A percentile compares a stretch with the other conserved stretches of the same genome.
These are phyloP conservation scores for Candida anglica DNA, from an alignment of 805 yeast species.

Conservation along the genomic window DNA sequence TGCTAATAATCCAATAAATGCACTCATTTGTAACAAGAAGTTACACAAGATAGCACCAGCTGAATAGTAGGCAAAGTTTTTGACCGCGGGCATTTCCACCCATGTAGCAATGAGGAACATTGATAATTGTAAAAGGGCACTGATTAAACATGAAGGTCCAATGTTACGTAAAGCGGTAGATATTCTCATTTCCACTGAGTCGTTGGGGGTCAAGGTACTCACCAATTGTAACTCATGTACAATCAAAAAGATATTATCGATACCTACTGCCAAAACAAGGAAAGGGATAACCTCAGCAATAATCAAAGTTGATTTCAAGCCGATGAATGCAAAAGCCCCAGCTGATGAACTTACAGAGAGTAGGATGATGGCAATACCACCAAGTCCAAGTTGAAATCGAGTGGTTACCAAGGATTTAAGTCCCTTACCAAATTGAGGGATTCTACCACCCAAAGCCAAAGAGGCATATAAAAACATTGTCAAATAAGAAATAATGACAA, in stretches of 20 bases:
- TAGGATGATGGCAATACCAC: constrained; percentile 81
- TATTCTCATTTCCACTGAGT: constrained; percentile 52
- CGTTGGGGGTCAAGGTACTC: constrained; percentile 2
- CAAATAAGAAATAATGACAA: constrained; percentile 70
- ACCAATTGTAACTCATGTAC: constrained; percentile 59
- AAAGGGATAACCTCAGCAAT: constrained; percentile 97
- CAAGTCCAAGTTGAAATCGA: constrained; percentile 70
- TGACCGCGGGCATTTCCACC: constrained; percentile 94
- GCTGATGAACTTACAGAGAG: constrained; percentile 79
- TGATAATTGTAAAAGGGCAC: constrained; percentile 72
- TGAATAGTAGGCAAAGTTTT: constrained; percentile 87
- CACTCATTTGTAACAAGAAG: constrained; percentile 73
- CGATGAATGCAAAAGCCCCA: constrained; percentile 73
- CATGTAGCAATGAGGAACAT: constrained; percentile 75
- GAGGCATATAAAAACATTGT: constrained; percentile 89
- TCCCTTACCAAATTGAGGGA: constrained; percentile 33
- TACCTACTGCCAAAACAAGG: constrained; percentile 89
- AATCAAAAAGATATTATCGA: constrained; percentile 85
- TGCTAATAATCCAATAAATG: constrained; percentile 69
- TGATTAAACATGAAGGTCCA: constrained; percentile 83
- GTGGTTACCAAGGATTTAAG: constrained; percentile 42
- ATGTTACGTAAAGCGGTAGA: constrained; percentile 64
- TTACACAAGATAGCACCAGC: constrained; percentile 82
- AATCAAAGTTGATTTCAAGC: constrained; percentile 81
- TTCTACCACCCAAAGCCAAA: constrained; percentile 65